Conservation (phyloP, 257 asterid species). For the Jacaranda mimosifolia region DNA sequence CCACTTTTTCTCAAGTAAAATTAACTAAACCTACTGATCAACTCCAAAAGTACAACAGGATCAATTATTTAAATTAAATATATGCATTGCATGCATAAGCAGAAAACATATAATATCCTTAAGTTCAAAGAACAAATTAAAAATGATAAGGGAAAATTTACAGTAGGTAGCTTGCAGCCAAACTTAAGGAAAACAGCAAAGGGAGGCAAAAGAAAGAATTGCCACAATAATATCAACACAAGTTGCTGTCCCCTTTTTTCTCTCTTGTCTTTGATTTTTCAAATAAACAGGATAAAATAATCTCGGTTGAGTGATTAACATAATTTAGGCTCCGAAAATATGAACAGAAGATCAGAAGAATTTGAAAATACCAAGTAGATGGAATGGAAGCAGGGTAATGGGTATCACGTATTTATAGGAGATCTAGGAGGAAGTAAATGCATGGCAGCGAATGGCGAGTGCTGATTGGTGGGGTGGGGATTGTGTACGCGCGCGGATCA, state of each 20-base stretch:
- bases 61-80: background rate
- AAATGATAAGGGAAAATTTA: background rate
- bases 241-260: conserved; percentile 51
- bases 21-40: background rate
- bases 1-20: background rate
- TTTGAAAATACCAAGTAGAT: background rate
- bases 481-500: background rate
- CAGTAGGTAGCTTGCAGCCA: conserved; percentile 72
- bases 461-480: conserved; percentile 5
- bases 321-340: background rate
- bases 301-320: too few species aligned
- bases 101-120: background rate
- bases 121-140: background rate
- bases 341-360: background rate
- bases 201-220: conserved; percentile 86
- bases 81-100: background rate
- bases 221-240: conserved; percentile 71
- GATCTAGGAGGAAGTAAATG: too few species aligned
- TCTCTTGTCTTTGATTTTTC: background rate
- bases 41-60: background rate
- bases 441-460: too few species aligned
- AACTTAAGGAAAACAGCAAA: conserved; percentile 86
- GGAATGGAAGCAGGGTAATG: background rate
- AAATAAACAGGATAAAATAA: background rate
- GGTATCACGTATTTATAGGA: background rate